phyloP scores from a whole-genome alignment of 2,329 filamentous ascomycete genomes.

The Aspergillus texensis region DNA sequence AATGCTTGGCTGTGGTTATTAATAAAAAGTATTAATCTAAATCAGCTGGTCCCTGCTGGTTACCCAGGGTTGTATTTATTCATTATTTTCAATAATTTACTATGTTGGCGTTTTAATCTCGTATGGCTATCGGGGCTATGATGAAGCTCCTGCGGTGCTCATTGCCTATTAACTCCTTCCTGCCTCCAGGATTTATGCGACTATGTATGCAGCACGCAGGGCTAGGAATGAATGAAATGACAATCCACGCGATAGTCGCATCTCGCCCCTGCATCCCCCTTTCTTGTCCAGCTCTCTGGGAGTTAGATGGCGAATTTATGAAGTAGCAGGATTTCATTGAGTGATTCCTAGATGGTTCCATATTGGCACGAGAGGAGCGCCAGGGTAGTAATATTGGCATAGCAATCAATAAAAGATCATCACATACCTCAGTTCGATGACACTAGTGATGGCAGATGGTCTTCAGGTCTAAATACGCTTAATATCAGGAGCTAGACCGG shows the following conservation, averaged over 20 bases:
- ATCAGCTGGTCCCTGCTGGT: neutral
- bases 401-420: neutral
- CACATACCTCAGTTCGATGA: neutral
- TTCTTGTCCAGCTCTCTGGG: neutral
- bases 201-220: constrained; percentile 11
- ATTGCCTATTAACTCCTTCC: neutral
- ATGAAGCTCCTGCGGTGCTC: neutral
- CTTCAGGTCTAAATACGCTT: neutral
- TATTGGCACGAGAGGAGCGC: neutral
- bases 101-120: neutral
- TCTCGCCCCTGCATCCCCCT: constrained; percentile 15
- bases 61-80: neutral
- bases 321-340: neutral
- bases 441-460: neutral
- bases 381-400: neutral
- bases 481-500: neutral
- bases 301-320: neutral
- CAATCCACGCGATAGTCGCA: constrained; percentile 14
- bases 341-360: neutral
- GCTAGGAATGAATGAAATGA: constrained; percentile 10
- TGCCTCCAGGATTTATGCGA: constrained; percentile 7
- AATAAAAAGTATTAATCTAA: neutral
- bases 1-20: constrained; percentile 14
- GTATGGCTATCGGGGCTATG: neutral
- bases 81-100: neutral